These are phyloP conservation scores for Coemansia sp. DNA, from an alignment of 192 early-diverging fungal genomes.

Conservation along the genomic window DNA sequence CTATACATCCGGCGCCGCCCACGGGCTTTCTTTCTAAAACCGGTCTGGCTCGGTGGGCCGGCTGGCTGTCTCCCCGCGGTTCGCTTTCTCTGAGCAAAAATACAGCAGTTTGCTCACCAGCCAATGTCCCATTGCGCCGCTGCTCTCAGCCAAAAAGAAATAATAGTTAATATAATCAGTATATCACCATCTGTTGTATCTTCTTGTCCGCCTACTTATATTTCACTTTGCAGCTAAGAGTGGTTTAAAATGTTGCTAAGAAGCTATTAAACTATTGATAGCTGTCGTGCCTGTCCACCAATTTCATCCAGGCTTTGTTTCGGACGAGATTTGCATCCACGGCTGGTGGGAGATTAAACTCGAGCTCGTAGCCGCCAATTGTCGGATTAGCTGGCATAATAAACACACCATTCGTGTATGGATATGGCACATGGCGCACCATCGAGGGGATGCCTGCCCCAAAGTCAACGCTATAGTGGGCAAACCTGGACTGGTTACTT, in stretches of 20 bases:
- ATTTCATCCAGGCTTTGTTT: background rate
- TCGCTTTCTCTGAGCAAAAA: constrained; percentile 26
- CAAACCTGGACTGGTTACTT: too few species aligned
- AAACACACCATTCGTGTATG: too few species aligned
- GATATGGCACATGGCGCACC: too few species aligned
- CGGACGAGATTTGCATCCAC: background rate
- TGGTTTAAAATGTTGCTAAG: too few species aligned
- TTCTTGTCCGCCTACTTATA: too few species aligned
- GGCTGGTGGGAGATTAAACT: too few species aligned
- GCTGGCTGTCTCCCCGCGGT: constrained; percentile 44
- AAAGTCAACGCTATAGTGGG: too few species aligned
- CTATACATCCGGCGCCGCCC: constrained; percentile 49
- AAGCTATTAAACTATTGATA: background rate
- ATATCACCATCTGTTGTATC: too few species aligned
- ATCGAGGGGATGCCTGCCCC: too few species aligned
- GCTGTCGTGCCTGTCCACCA: constrained; percentile 1
- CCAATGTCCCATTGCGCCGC: background rate
- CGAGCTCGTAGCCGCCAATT: too few species aligned
- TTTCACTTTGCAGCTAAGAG: too few species aligned
- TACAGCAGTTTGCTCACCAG: background rate
- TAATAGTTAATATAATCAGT: background rate
- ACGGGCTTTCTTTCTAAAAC: constrained; percentile 29
- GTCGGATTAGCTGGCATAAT: too few species aligned
- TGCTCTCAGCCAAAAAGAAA: background rate
- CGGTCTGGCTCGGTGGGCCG: constrained; percentile 42